These are phyloP conservation scores for Arachis monticola DNA, from an alignment of 331 rosid species.

Conservation along the genomic window DNA sequence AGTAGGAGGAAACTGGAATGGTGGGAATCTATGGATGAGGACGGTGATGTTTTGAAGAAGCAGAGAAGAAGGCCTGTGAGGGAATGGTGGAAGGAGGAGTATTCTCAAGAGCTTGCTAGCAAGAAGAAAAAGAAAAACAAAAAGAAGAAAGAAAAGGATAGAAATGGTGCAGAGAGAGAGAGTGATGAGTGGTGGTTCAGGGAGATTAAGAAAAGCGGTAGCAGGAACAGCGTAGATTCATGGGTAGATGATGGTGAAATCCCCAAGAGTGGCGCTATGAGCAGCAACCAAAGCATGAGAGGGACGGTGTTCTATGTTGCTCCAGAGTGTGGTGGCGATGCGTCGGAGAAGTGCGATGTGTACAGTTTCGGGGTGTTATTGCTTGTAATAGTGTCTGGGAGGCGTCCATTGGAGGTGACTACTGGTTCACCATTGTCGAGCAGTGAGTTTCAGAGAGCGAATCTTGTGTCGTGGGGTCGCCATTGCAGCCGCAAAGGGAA, in stretches of 20 bases:
- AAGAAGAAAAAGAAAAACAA: constrained; percentile 72
- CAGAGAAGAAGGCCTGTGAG: constrained; percentile 69
- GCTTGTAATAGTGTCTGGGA: constrained; percentile 78
- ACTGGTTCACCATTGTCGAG: constrained; percentile 61
- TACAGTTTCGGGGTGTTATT: constrained; percentile 86
- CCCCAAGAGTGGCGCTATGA: constrained; percentile 69
- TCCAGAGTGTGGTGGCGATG: constrained; percentile 74
- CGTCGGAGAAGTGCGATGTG: constrained; percentile 82
- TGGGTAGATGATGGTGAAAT: constrained; percentile 86
- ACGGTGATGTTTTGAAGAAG: constrained; percentile 41
- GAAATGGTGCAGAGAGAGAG: constrained; percentile 29
- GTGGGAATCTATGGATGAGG: constrained; percentile 80
- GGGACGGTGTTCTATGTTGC: constrained; percentile 93
- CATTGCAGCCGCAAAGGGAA: constrained; percentile 76
- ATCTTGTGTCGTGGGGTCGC: constrained; percentile 84
- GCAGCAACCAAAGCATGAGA: constrained; percentile 79
- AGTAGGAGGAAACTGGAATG: constrained; percentile 69
- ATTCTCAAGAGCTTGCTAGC: constrained; percentile 63
- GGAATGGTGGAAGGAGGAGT: constrained; percentile 99
- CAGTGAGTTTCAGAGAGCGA: constrained; percentile 69
- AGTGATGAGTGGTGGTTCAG: constrained; percentile 52
- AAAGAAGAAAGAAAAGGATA: constrained; percentile 46
- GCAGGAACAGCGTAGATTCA: constrained; percentile 70
- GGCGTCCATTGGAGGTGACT: constrained; percentile 81
- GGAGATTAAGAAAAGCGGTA: constrained; percentile 44